A percentile compares a stretch with the other conserved stretches of the same genome.
These are phyloP conservation scores for Botrytis porri DNA, from an alignment of 2,329 filamentous ascomycete species.

Conservation along the genomic window DNA sequence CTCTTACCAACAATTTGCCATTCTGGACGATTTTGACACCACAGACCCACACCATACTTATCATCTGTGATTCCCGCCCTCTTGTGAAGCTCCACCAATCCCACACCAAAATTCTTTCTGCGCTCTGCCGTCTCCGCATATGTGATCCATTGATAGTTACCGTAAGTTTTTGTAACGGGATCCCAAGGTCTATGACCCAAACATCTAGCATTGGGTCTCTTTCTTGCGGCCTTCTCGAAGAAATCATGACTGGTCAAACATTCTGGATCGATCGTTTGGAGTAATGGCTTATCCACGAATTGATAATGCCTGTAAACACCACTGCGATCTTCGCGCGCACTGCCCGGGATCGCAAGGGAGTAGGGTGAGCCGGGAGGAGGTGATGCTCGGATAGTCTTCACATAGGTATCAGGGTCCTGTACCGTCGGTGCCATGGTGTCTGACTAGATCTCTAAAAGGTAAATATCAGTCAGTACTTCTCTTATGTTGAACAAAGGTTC, in stretches of 20 bases:
- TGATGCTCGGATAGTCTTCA: constrained; percentile 28
- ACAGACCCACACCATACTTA: constrained; percentile 75
- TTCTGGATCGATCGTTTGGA: constrained; percentile 69
- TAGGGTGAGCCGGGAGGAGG: constrained; percentile 54
- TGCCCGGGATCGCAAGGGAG: constrained; percentile 72
- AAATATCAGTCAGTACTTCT: constrained; percentile 2
- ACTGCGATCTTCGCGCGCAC: constrained; percentile 68
- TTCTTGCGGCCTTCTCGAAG: constrained; percentile 67
- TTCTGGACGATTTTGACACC: constrained; percentile 84
- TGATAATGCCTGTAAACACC: constrained; percentile 81
- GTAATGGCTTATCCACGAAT: constrained; percentile 65
- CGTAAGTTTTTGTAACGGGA: constrained; percentile 66
- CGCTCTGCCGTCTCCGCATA: constrained; percentile 77
- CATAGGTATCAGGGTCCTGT: constrained; percentile 31
- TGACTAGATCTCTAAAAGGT: not conserved
- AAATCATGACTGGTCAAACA: constrained; percentile 73
- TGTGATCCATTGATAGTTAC: constrained; percentile 77
- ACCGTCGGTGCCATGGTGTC: constrained; percentile 30
- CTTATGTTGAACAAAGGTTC: not conserved
- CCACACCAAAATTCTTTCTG: constrained; percentile 80
- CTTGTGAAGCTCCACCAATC: constrained; percentile 78
- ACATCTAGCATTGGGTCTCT: constrained; percentile 65
- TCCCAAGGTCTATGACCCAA: constrained; percentile 82
- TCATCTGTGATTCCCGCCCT: constrained; percentile 62
- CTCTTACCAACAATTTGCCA: constrained; percentile 75